Evolutionary conservation across 768 basidiomycete genomes (phyloP).

Genomic region (Lactarius hengduanensis): DNA sequence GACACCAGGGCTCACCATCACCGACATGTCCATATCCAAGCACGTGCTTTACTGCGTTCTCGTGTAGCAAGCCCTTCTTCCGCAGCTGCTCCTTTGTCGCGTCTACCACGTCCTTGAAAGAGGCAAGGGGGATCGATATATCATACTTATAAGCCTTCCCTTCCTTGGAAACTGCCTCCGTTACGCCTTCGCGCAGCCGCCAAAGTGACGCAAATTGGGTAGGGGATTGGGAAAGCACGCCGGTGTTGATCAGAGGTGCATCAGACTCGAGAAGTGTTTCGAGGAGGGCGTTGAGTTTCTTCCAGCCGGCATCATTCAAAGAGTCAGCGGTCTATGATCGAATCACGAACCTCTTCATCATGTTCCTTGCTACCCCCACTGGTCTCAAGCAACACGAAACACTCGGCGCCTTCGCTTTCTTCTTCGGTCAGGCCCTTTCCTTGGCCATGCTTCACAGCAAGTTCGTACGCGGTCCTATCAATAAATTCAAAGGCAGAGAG

Average conservation of each 20-base stretch:
- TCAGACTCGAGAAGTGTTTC: constrained; percentile 75
- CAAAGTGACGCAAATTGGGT: constrained; percentile 88
- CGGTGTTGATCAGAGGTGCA: constrained; percentile 77
- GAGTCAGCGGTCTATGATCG: neutral
- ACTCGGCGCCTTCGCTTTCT: constrained; percentile 74
- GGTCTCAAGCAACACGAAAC: constrained; percentile 93
- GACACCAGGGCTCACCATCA: constrained; percentile 61
- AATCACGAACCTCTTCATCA: constrained; percentile 73
- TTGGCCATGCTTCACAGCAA: constrained; percentile 81
- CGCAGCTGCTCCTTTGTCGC: constrained; percentile 67
- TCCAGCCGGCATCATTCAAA: constrained; percentile 19
- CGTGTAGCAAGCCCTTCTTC: constrained; percentile 65
- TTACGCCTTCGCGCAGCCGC: constrained; percentile 87
- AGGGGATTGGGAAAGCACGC: constrained; percentile 88
- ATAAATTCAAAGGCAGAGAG: constrained; percentile 97
- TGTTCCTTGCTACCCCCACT: constrained; percentile 91
- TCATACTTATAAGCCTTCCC: constrained; percentile 98
- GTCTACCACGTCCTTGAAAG: constrained; percentile 88
- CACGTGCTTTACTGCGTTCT: constrained; percentile 76
- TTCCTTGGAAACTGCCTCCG: constrained; percentile 90
- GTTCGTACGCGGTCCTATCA: constrained; percentile 80
- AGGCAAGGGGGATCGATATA: constrained; percentile 80
- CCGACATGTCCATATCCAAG: constrained; percentile 97
- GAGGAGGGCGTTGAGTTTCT: constrained; percentile 86
- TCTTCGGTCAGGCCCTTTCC: constrained; percentile 71